Conservation (phyloP, 2,329 filamentous ascomycete genomes). For the Nigrospora sphaerica region DNA sequence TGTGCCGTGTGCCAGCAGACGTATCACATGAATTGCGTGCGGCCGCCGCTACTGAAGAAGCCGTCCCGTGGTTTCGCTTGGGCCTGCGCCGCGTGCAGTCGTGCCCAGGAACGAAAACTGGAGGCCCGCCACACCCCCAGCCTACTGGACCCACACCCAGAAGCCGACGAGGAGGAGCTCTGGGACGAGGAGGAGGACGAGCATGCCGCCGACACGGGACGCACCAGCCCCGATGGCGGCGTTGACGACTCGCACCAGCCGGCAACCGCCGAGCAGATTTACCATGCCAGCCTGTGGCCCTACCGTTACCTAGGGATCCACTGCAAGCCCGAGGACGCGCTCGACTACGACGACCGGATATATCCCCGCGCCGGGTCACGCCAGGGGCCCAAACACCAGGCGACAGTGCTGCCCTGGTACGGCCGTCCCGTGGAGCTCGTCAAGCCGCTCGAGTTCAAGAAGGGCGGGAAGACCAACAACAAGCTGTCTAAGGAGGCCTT, state of each 20-base stretch:
- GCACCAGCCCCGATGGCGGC: slow-evolving; percentile 57
- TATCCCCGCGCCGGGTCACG: slow-evolving; percentile 93
- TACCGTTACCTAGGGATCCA: slow-evolving; percentile 95
- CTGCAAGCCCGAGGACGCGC: slow-evolving; percentile 87
- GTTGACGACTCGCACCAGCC: slow-evolving; percentile 48
- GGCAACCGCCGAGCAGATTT: slow-evolving; percentile 78
- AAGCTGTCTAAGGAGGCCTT: slow-evolving; percentile 75
- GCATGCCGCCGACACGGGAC: slow-evolving; percentile 47
- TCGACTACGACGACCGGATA: slow-evolving; percentile 96
- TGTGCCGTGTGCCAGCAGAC: slow-evolving; percentile 92
- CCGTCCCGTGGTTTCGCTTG: slow-evolving; percentile 95
- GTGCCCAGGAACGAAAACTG: slow-evolving; percentile 87
- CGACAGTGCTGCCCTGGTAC: slow-evolving; percentile 76
- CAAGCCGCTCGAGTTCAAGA: slow-evolving; percentile 81
- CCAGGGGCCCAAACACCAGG: slow-evolving; percentile 85
- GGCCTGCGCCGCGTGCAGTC: slow-evolving; percentile 93
- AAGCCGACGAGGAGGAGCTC: slow-evolving; percentile 58
- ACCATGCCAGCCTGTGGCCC: slow-evolving; percentile 90
- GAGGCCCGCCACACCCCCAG: slow-evolving; percentile 84
- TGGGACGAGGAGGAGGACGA: slow-evolving; percentile 68
- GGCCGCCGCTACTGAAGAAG: slow-evolving; percentile 87
- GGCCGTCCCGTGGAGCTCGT: slow-evolving; percentile 85
- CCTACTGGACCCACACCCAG: slow-evolving; percentile 58
- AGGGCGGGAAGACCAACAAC: slow-evolving; percentile 68
- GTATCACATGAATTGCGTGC: slow-evolving; percentile 98